Conservation (phyloP, 108 stramenopile genomes). For the Cyclostephanos tholiformis region DNA sequence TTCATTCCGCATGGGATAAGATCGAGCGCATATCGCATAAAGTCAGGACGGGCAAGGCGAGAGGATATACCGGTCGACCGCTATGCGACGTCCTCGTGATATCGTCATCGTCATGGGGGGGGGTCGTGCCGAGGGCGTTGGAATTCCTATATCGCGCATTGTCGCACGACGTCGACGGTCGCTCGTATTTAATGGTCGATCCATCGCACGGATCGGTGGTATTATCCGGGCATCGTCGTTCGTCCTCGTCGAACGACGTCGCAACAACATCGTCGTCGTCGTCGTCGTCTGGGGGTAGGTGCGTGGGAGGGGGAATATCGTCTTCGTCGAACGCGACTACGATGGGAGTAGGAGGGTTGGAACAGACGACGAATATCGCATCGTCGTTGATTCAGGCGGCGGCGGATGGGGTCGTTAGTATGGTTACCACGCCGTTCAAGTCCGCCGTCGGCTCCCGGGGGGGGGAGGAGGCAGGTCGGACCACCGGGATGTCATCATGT, state of each 20-base stretch:
- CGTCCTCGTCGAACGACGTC: too few species aligned
- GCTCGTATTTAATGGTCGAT: constrained; percentile 13
- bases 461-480: constrained; percentile 11
- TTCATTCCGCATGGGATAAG: constrained; percentile 75
- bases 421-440: constrained; percentile 53
- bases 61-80: constrained; percentile 64
- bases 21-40: constrained; percentile 59
- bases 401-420: constrained; percentile 15
- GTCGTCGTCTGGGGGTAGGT: too few species aligned
- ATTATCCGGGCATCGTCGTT: too few species aligned
- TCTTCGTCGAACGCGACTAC: constrained; percentile 13
- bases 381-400: constrained; percentile 44
- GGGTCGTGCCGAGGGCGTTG: constrained; percentile 61
- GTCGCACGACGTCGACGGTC: constrained; percentile 49
- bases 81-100: constrained; percentile 78
- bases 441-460: constrained; percentile 2
- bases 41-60: constrained; percentile 58
- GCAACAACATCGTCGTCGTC: too few species aligned
- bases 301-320: not conserved
- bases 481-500: not conserved
- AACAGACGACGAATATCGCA: constrained; percentile 30
- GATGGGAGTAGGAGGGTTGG: not conserved
- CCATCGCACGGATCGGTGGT: constrained; percentile 11
- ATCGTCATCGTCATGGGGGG: constrained; percentile 14
- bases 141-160: constrained; percentile 79